Evolutionary conservation across 768 basidiomycete species (phyloP), one percentile per base, ranked within the genome.

Genomic region (Leccinellum luteum): DNA sequence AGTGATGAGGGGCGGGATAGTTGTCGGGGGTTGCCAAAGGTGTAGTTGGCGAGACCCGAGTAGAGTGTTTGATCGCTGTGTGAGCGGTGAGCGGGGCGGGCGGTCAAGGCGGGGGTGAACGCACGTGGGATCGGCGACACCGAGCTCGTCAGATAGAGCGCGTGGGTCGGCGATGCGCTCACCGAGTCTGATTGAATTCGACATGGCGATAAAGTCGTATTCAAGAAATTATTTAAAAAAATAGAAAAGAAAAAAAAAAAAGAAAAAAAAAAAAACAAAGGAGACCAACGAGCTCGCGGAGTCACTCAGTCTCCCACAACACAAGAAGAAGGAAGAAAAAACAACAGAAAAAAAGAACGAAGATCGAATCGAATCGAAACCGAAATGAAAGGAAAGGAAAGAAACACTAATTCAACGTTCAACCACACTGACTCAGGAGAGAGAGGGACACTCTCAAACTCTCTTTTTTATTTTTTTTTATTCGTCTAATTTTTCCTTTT

Each of bases 1-100:
- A 48, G 43, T 35, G 65, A 35, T 51, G 75, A 48, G 56, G 64
- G 17, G 17, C 52, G 58, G 9, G 56, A 58, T 3, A 63, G 58
- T 1, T 64, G 49, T 6, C 57, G 64, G 15, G 71, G 68, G 13
- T 66, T 70, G 31, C 80, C 79, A 58, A 80, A 80, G 7, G 76
- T 77, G 64, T 73, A 80, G 47, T 61, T 72, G 21, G 76, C 72
- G 23, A 80, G 70, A 53, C 67, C 67, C 3, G 75, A 73, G 64
- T 81, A 78, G 34, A 78, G 41, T 4, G 41, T 19, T 43, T 43
- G n/a, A 19, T 43, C 41, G 41, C 41, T 43, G 41, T 43, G 41
- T 15, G 32, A 4, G 47, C 35, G 21, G 49, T 54, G 60, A 55
- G 56, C 9, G 14, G 47, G 21, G 21, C 6, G 30, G 19, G 44